These are phyloP conservation scores for Trichoderma arundinaceum DNA, from an alignment of 2,329 filamentous ascomycete species.

Conservation along the genomic window DNA sequence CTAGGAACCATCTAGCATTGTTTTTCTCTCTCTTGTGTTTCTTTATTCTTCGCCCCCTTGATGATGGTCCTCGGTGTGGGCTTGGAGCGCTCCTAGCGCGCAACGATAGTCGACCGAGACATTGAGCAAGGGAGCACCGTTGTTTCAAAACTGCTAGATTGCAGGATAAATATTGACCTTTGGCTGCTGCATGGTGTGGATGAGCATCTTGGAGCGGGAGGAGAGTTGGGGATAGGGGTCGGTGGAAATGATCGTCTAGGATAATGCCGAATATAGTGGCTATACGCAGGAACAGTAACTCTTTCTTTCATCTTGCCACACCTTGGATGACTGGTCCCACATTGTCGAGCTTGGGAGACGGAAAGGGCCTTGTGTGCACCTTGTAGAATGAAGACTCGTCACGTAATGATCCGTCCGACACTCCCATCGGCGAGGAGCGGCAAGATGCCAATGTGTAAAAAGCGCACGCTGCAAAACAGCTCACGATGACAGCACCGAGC, in stretches of 20 bases:
- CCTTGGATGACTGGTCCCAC: background rate
- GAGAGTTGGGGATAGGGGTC: background rate
- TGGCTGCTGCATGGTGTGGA: background rate
- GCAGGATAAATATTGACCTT: background rate
- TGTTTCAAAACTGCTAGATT: background rate
- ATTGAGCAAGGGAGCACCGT: background rate
- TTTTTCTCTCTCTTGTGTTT: background rate
- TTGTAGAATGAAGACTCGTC: background rate
- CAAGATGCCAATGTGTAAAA: background rate
- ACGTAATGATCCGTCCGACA: background rate
- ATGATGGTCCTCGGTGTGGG: background rate
- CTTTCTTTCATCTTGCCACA: background rate
- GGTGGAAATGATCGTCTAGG: background rate
- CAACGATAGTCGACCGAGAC: background rate
- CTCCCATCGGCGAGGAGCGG: background rate
- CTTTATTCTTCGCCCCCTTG: background rate
- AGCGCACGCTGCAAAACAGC: no score
- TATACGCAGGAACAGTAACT: background rate
- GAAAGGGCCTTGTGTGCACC: background rate
- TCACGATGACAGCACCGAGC: no score
- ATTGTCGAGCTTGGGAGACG: background rate
- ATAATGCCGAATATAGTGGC: constrained; percentile 24
- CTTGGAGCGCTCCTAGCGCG: background rate
- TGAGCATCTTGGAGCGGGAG: background rate
- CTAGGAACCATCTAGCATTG: constrained; percentile 10